Percentiles rank a stretch among this genome's conserved stretches.
Evolutionary conservation across 768 basidiomycete species (phyloP).

Genomic region (Suillus clintonianus): DNA sequence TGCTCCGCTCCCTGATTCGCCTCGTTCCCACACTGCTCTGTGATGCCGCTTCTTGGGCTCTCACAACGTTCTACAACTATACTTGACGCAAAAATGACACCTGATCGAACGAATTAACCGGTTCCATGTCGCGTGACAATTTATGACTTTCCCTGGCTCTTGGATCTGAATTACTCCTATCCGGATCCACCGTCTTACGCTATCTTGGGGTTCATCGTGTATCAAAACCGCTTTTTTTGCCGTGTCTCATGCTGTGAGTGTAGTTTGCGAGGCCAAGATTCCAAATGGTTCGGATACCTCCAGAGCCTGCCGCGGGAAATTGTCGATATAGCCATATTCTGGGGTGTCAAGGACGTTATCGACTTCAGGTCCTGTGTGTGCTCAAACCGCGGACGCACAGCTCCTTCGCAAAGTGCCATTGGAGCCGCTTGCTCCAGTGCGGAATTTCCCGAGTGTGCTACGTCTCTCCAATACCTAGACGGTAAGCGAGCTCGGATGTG

Average conservation of each 20-base stretch:
- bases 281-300: constrained; percentile 67
- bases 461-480: constrained; percentile 27
- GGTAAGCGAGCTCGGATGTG: constrained; percentile 32
- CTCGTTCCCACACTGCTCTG: not conserved
- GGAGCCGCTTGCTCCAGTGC: not conserved
- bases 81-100: not conserved
- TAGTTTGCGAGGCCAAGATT: constrained; percentile 50
- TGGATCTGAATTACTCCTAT: not conserved
- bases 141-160: not conserved
- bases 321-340: constrained; percentile 65
- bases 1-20: constrained; percentile 2
- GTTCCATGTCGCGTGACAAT: not conserved
- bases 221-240: not conserved
- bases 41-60: not conserved
- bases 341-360: constrained; percentile 40
- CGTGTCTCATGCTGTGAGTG: constrained; percentile 6
- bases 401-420: constrained; percentile 9
- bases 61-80: not conserved
- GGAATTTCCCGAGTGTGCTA: constrained; percentile 11
- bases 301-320: constrained; percentile 56
- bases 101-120: constrained; percentile 14
- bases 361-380: constrained; percentile 17
- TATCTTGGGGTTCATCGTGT: not conserved
- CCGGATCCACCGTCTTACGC: not conserved
- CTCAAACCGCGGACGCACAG: constrained; percentile 14